These are phyloP conservation scores for Hypoxylon subgilvum DNA, from an alignment of 495 filamentous ascomycete species.

Conservation along the genomic window DNA sequence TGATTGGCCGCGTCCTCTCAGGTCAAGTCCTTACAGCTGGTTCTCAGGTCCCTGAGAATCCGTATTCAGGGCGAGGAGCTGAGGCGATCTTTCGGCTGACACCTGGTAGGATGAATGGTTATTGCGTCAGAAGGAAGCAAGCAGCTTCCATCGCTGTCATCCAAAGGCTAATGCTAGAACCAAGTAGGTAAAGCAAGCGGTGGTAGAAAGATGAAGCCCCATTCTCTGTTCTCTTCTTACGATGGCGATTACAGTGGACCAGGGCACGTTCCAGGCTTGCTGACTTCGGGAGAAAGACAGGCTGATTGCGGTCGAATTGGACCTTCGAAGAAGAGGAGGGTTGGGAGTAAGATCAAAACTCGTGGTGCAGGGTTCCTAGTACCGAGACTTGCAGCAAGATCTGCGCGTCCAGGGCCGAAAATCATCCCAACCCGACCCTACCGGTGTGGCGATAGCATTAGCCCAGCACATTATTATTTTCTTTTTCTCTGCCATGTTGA, in stretches of 20 bases:
- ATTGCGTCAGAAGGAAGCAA: constrained; percentile 27
- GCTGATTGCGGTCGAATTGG: constrained; percentile 7
- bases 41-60: constrained; percentile 3
- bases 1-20: constrained; percentile 1
- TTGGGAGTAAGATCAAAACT: constrained; percentile 33
- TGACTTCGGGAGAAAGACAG: constrained; percentile 16
- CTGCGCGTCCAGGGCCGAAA: constrained; percentile 35
- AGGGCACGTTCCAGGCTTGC: constrained; percentile 28
- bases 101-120: constrained; percentile 28
- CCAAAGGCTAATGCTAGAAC: constrained; percentile 20
- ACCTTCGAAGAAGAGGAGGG: constrained; percentile 2
- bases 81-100: not conserved
- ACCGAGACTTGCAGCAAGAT: constrained; percentile 40
- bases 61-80: not conserved
- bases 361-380: constrained; percentile 35
- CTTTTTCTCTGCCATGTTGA: no score
- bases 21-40: constrained; percentile 3
- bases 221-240: constrained; percentile 1
- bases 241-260: constrained; percentile 17
- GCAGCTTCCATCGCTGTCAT: constrained; percentile 24
- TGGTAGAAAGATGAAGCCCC: constrained; percentile 5
- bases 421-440: constrained; percentile 4
- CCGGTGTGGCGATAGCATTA: constrained; percentile 10
- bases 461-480: not conserved
- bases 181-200: constrained; percentile 11